Percentiles rank a stretch among this genome's conserved stretches.
Evolutionary conservation across 805 yeast genomes (phyloP).

Genomic region (Candida loeiensis): DNA sequence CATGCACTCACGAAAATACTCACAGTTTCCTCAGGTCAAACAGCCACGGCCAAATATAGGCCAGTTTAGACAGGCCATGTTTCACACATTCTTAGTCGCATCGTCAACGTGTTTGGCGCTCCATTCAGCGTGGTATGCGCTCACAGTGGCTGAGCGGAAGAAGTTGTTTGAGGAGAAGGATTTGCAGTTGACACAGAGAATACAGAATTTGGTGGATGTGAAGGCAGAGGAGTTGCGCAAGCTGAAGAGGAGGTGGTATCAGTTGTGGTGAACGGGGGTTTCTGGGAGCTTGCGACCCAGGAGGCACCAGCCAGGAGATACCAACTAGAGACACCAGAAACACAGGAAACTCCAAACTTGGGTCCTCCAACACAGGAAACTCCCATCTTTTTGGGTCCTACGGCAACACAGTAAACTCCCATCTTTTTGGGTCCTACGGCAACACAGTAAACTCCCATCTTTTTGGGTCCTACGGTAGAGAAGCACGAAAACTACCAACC

Average conservation of each 20-base stretch:
- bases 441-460: too few relatives aligned
- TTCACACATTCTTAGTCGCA: conserved; percentile 38
- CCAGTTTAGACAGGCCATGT: conserved; percentile 36
- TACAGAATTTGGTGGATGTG: conserved; percentile 29
- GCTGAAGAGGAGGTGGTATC: conserved; percentile 13
- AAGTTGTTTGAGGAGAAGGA: conserved; percentile 16
- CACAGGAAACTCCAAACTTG: too few relatives aligned
- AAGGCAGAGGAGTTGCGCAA: conserved; percentile 17
- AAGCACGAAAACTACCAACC: too few relatives aligned
- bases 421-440: too few relatives aligned
- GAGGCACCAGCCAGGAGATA: too few relatives aligned
- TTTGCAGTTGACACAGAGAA: conserved; percentile 19
- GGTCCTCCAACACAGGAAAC: too few relatives aligned
- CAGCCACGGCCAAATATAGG: conserved; percentile 28
- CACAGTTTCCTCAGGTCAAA: conserved; percentile 4
- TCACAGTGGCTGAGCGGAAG: conserved; percentile 29
- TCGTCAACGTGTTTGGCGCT: conserved; percentile 35
- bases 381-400: too few relatives aligned
- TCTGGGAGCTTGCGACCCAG: not conserved
- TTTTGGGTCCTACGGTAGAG: too few relatives aligned
- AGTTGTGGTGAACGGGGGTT: conserved; percentile 10
- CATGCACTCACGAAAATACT: not conserved
- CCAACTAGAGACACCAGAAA: too few relatives aligned
- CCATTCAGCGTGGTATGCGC: conserved; percentile 30
- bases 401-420: too few relatives aligned